Conservation (phyloP, 805 yeast genomes). For the Metschnikowia aberdeeniae region DNA sequence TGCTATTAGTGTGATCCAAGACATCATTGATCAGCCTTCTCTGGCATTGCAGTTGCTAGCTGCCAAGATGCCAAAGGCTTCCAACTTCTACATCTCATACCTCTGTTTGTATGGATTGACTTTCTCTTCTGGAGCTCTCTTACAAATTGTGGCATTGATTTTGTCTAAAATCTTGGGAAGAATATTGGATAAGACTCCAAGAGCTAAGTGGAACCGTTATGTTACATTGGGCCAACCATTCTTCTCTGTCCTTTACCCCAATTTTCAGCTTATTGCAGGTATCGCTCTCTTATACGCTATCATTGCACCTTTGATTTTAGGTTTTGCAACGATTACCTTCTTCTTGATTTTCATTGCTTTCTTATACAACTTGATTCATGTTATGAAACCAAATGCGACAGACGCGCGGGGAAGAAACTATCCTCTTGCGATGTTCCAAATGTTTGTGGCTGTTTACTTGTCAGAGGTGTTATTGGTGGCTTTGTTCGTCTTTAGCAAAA, state of each 20-base stretch:
- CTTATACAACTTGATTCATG: constrained; percentile 61
- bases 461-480: constrained; percentile 68
- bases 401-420: constrained; percentile 74
- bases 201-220: constrained; percentile 83
- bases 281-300: constrained; percentile 73
- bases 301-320: constrained; percentile 69
- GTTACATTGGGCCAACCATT: constrained; percentile 60
- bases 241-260: constrained; percentile 83
- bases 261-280: constrained; percentile 67
- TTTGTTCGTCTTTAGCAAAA: constrained; percentile 69
- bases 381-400: constrained; percentile 47
- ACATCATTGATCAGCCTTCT: constrained; percentile 61
- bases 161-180: constrained; percentile 67
- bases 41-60: constrained; percentile 74
- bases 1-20: constrained; percentile 68
- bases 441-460: constrained; percentile 66
- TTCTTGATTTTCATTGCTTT: constrained; percentile 57
- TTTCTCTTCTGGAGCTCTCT: constrained; percentile 67
- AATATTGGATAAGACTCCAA: constrained; percentile 80
- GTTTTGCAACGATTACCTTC: constrained; percentile 60
- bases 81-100: constrained; percentile 85
- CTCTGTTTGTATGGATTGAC: constrained; percentile 78
- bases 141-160: constrained; percentile 71
- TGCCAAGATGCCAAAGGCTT: constrained; percentile 76
- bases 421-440: constrained; percentile 67